A percentile compares a stretch with the other conserved stretches of the same genome.
Conservation (phyloP, 306 rosid genomes). For the Citrullus amarus region DNA sequence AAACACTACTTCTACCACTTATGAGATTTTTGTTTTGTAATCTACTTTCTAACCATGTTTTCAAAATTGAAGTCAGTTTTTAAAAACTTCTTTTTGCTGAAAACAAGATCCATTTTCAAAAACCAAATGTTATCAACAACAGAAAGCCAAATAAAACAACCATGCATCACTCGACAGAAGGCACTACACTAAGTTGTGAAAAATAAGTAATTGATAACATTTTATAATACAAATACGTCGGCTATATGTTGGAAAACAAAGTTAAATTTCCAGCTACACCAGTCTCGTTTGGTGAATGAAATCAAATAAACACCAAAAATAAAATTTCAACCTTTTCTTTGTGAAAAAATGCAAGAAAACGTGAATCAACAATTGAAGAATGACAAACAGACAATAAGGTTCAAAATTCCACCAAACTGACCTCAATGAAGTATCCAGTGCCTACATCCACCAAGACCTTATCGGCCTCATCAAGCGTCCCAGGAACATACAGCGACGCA, state of each 20-base stretch:
- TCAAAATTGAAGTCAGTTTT: background rate
- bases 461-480: constrained; percentile 55
- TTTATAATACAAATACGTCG: background rate
- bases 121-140: background rate
- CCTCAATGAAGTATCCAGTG: constrained; percentile 94
- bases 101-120: background rate
- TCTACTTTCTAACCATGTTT: background rate
- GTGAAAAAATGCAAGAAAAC: background rate
- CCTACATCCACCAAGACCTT: constrained; percentile 80
- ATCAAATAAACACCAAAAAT: background rate
- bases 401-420: background rate
- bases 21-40: no score
- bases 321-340: background rate
- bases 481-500: constrained; percentile 90
- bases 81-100: background rate
- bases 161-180: background rate
- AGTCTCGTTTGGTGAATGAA: background rate
- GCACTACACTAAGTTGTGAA: background rate
- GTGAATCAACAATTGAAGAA: background rate
- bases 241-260: background rate
- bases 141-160: background rate
- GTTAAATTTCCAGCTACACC: background rate
- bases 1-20: background rate
- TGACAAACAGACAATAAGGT: background rate
- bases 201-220: background rate